These are phyloP conservation scores for Plasmodiophora brassicae DNA, from an alignment of 208 protist genomes.

Conservation along the genomic window DNA sequence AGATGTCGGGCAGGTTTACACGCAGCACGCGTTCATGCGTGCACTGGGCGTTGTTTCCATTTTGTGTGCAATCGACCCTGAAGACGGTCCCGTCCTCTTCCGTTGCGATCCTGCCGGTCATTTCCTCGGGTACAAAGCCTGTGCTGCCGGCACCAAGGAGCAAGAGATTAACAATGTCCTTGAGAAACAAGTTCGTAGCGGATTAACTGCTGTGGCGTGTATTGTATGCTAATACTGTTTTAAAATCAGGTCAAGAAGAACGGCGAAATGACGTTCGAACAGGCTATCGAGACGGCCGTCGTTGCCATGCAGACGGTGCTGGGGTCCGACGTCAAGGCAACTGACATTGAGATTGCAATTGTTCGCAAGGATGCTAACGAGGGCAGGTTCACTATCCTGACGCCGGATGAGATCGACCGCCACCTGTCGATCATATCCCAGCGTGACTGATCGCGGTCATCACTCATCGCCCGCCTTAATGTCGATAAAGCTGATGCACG, in stretches of 20 bases:
- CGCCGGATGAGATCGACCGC: conserved; percentile 58
- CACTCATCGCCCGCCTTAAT: no score
- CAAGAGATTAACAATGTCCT: conserved; percentile 87
- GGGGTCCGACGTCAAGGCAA: conserved; percentile 64
- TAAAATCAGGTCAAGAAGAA: not conserved
- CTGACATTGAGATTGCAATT: conserved; percentile 65
- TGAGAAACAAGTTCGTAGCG: conserved; percentile 90
- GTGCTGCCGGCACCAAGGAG: conserved; percentile 82
- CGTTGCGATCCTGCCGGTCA: conserved; percentile 35
- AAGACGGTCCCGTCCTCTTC: conserved; percentile 23
- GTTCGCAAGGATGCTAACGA: conserved; percentile 38
- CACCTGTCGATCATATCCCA: conserved; percentile 65
- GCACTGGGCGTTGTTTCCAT: conserved; percentile 29
- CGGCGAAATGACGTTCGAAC: not conserved
- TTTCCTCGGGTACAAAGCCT: conserved; percentile 78
- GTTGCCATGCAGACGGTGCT: conserved; percentile 64
- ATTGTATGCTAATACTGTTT: not conserved
- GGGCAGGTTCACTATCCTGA: conserved; percentile 52
- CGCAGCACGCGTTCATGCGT: conserved; percentile 74
- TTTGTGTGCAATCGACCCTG: conserved; percentile 21
- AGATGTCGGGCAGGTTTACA: conserved; percentile 91
- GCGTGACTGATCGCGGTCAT: conserved; percentile 42
- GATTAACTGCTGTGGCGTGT: no score
- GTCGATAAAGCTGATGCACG: no score
- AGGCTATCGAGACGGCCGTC: conserved; percentile 59